These are phyloP conservation scores for Paramecium sonneborni DNA, from an alignment of 73 alveolate genomes.

Conservation along the genomic window DNA sequence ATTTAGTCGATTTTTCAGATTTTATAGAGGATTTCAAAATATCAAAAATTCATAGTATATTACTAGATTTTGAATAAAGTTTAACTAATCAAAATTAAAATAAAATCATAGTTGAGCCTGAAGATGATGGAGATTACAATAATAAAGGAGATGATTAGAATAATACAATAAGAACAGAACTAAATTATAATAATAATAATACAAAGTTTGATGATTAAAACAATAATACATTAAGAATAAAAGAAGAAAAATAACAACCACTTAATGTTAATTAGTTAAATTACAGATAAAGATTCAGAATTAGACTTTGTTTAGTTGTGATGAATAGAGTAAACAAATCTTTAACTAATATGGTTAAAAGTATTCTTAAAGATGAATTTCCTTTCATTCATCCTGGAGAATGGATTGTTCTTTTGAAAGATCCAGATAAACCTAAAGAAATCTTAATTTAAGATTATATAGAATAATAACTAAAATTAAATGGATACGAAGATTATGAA, in stretches of 20 bases:
- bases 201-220: neutral
- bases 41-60: conserved; percentile 17
- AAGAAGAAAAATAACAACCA: conserved; percentile 41
- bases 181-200: neutral
- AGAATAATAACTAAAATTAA: neutral
- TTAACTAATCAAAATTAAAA: neutral
- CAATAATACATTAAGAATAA: neutral
- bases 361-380: conserved; percentile 24
- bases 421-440: conserved; percentile 25
- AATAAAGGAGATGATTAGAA: neutral
- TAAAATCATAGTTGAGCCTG: neutral
- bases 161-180: neutral
- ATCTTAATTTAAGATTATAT: neutral
- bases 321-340: conserved; percentile 32
- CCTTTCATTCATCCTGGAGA: conserved; percentile 56
- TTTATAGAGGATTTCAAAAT: conserved; percentile 83
- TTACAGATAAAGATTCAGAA: neutral
- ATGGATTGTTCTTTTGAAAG: conserved; percentile 12
- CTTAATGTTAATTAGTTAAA: neutral
- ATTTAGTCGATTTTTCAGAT: conserved; percentile 81
- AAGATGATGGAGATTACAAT: neutral
- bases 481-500: conserved; percentile 44
- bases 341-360: neutral
- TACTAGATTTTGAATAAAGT: neutral
- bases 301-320: neutral